Evolutionary conservation across 176 grass and related monocot species (phyloP).

Genomic region (Olyra latifolia): DNA sequence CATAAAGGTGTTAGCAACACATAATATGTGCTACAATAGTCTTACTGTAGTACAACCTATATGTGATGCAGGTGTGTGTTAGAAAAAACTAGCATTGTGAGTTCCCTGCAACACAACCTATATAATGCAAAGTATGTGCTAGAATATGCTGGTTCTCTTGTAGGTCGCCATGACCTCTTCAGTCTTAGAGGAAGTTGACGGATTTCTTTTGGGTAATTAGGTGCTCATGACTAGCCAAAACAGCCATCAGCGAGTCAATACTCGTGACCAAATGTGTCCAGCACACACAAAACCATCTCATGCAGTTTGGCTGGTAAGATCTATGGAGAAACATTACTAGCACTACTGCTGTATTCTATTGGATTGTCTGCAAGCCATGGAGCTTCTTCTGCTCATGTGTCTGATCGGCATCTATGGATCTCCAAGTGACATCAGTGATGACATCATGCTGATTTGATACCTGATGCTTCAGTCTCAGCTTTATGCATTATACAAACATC

Average conservation of each 20-base stretch:
- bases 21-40: no score
- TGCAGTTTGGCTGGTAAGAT: neutral
- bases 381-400: neutral
- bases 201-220: neutral
- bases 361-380: neutral
- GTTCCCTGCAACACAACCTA: no score
- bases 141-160: no score
- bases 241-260: neutral
- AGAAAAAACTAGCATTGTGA: no score
- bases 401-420: neutral
- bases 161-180: neutral
- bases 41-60: no score
- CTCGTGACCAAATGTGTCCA: constrained; percentile 7
- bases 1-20: no score
- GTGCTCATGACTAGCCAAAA: constrained; percentile 3
- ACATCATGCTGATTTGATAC: constrained; percentile 32
- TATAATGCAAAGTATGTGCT: no score
- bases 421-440: constrained; percentile 28
- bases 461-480: neutral
- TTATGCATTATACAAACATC: neutral
- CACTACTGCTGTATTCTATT: no score
- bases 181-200: neutral
- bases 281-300: neutral
- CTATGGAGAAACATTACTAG: neutral
- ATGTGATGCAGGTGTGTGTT: no score